Conservation (phyloP, 148 eudicot species). For the Camellia japonica region DNA sequence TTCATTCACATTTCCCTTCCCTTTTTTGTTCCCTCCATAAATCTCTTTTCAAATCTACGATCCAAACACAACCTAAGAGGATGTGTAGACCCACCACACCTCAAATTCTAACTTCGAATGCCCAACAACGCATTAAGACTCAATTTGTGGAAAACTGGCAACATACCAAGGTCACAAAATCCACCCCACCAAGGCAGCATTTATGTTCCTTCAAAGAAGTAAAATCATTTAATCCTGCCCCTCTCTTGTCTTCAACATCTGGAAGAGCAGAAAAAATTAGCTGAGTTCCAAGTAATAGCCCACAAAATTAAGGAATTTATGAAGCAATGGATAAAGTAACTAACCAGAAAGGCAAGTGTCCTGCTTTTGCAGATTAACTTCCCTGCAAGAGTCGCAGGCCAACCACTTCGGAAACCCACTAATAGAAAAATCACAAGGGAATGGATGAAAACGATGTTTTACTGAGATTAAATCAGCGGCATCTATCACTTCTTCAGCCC, state of each 20-base stretch:
- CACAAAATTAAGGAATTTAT: slow-evolving; percentile 1
- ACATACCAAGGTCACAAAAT: slow-evolving; percentile 85
- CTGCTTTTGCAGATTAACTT: slow-evolving; percentile 23
- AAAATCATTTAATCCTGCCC: slow-evolving; percentile 11
- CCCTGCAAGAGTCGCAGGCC: slow-evolving; percentile 55
- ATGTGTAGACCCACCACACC: too few relatives aligned
- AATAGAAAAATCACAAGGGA: slow-evolving; percentile 73
- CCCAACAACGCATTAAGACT: not conserved
- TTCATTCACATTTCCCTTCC: too few relatives aligned
- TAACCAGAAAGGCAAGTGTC: slow-evolving; percentile 40
- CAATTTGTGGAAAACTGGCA: slow-evolving; percentile 4
- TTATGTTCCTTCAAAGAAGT: slow-evolving; percentile 27
- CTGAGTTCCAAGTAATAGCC: not conserved
- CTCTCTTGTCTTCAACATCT: slow-evolving; percentile 28
- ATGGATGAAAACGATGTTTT: slow-evolving; percentile 56
- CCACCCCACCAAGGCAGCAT: slow-evolving; percentile 81
- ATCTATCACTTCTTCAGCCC: slow-evolving; percentile 54
- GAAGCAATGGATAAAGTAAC: not conserved
- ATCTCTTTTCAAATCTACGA: too few relatives aligned
- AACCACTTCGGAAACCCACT: slow-evolving; percentile 73
- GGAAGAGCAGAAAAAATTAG: slow-evolving; percentile 16
- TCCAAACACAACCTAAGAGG: too few relatives aligned
- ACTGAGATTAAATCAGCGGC: slow-evolving; percentile 33
- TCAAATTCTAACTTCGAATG: not conserved
- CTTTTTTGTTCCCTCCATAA: too few relatives aligned